Evolutionary conservation across 345 rosid genomes (phyloP).

Genomic region (Stellera chamaejasme): DNA sequence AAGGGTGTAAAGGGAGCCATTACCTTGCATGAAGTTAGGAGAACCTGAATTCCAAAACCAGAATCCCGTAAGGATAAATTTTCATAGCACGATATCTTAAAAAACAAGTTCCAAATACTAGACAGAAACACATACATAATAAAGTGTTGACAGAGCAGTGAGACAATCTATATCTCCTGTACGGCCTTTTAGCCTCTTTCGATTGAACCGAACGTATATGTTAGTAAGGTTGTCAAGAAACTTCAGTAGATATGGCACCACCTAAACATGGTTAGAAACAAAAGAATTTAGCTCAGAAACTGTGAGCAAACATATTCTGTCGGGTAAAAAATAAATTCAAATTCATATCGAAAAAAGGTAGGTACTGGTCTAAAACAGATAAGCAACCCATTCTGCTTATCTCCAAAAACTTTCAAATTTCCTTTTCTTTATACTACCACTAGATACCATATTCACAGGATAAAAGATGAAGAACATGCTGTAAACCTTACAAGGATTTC

Average conservation of each 20-base stretch:
- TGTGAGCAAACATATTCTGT: too few species aligned
- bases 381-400: too few species aligned
- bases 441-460: too few species aligned
- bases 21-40: slow-evolving; percentile 88
- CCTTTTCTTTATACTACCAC: too few species aligned
- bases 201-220: slow-evolving; percentile 93
- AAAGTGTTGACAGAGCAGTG: slow-evolving; percentile 85
- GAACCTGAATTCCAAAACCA: slow-evolving; percentile 53
- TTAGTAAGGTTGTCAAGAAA: slow-evolving; percentile 96
- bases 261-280: slow-evolving; percentile 29
- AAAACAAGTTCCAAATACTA: background rate
- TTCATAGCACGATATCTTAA: slow-evolving; percentile 1
- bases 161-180: slow-evolving; percentile 86
- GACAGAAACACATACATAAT: slow-evolving; percentile 48
- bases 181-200: slow-evolving; percentile 96
- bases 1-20: slow-evolving; percentile 99
- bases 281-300: too few species aligned
- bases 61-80: slow-evolving; percentile 2
- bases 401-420: too few species aligned
- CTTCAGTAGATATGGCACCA: slow-evolving; percentile 88
- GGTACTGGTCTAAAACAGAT: too few species aligned
- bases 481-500: too few species aligned
- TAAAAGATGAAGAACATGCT: too few species aligned
- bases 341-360: too few species aligned
- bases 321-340: too few species aligned